A percentile compares a stretch with the other conserved stretches of the same genome.
Conservation (phyloP, 129 eudicot genomes). For the Chrysanthemum seticuspe region DNA sequence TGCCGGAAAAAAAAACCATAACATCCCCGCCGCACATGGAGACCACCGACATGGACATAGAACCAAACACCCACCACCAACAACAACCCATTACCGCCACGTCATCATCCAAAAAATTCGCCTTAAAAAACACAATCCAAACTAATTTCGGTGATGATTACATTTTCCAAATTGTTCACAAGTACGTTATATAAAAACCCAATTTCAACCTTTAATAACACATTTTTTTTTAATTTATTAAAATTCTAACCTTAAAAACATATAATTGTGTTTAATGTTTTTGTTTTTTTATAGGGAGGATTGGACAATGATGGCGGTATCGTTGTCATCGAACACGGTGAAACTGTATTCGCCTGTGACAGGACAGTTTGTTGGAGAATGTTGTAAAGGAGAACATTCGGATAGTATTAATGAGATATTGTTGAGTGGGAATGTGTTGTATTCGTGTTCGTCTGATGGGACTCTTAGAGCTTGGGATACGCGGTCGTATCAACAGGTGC, state of each 20-base stretch:
- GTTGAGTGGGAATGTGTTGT: slow-evolving; percentile 53
- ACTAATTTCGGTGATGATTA: slow-evolving; percentile 97
- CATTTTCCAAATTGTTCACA: slow-evolving; percentile 76
- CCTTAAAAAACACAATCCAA: slow-evolving; percentile 72
- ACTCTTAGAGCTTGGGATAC: slow-evolving; percentile 91
- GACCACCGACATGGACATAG: slow-evolving; percentile 58
- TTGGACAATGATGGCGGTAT: slow-evolving; percentile 91
- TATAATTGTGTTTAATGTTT: not conserved
- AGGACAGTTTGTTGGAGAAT: slow-evolving; percentile 81
- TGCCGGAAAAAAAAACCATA: no score
- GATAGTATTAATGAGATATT: slow-evolving; percentile 59
- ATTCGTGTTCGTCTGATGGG: slow-evolving; percentile 80
- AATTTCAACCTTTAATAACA: not conserved
- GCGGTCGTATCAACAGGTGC: slow-evolving; percentile 73
- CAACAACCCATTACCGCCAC: slow-evolving; percentile 1
- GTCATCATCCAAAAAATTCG: slow-evolving; percentile 44
- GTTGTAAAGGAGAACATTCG: slow-evolving; percentile 52
- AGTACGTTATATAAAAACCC: slow-evolving; percentile 29
- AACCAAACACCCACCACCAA: slow-evolving; percentile 31
- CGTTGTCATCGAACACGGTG: slow-evolving; percentile 72
- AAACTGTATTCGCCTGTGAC: slow-evolving; percentile 78
- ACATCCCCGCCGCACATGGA: slow-evolving; percentile 17
- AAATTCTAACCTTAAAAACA: no score
- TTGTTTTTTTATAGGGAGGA: slow-evolving; percentile 53
- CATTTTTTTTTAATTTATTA: not conserved